Base-by-base conservation (phyloP, 163 green algal species). In the Trebouxiophyceae sp. region DNA sequence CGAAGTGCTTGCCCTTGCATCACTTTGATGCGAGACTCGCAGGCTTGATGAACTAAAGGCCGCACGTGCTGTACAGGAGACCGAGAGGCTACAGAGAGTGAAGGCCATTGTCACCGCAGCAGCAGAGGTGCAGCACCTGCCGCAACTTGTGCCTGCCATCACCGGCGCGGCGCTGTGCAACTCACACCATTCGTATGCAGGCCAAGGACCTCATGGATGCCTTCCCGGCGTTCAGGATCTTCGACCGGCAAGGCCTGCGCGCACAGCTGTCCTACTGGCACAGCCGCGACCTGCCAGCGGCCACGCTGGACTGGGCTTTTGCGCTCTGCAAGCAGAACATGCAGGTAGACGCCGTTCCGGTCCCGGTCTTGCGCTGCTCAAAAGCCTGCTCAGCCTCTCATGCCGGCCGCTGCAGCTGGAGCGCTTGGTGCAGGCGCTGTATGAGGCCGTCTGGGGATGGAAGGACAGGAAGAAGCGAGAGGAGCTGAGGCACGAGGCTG, bases 241-340 rank as follows among this genome's bases (percentile, higher is more conserved):
- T 30, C 23, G 47, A 57, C 12, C 19, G 19, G 39, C 12, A 50
- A n/a, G 39, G 39, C 23, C 19, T 57, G 47, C 23, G 5, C 12
- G 47, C 47, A 30, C 12, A 57, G 8, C 47, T 57, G 22, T 12
- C 26, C 12, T 57, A 26, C 23, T 24, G 12, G 12, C 5, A 26
- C 5, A 28, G 19, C 23, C 5, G 19, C 23, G 28, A 65, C 4
- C 23, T 71, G 26, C 7, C 28, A 32, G n/a, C 28, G 26, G 44
- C 27, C 3, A 29, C 6, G 16, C 44, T 56, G 19, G 20, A 54
- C 4, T 71, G 65, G 65, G 65, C 56, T 24, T 71, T 65, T 54
- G 23, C 60, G 4, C 65, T 71, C 20, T 65, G 56, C 29, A 62
- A 71, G 44, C 28, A 60, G 22, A 65, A 71, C 44, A 71, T 71